A percentile compares a stretch with the other conserved stretches of the same genome.
These are phyloP conservation scores for Arthrobotrys entomopaga DNA, from an alignment of 2,329 filamentous ascomycete genomes.

Conservation along the genomic window DNA sequence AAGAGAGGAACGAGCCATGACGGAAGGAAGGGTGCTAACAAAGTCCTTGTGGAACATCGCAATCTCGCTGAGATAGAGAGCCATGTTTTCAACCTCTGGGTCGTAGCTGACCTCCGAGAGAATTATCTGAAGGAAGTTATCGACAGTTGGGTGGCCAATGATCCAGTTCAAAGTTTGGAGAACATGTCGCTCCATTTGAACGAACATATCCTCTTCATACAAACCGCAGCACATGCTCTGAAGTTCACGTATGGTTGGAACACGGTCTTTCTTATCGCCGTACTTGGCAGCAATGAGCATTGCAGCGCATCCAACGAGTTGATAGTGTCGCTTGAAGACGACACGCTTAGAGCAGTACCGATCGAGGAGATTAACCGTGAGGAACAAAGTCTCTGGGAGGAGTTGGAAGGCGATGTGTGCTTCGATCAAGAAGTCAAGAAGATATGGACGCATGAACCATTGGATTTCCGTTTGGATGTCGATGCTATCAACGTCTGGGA, in stretches of 20 bases:
- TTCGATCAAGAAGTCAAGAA: conserved; percentile 97
- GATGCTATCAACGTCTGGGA: conserved; percentile 96
- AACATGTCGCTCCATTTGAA: conserved; percentile 99
- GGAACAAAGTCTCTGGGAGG: conserved; percentile 91
- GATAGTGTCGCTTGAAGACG: conserved; percentile 99
- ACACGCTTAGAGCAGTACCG: conserved; percentile 97
- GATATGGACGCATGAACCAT: conserved; percentile 99
- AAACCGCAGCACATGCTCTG: conserved; percentile 99
- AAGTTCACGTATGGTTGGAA: conserved; percentile 95
- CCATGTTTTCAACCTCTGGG: conserved; percentile 91
- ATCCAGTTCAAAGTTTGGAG: conserved; percentile 96
- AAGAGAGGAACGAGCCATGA: conserved; percentile 87
- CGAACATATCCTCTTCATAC: conserved; percentile 99
- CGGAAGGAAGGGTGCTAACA: conserved; percentile 88
- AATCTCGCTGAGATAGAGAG: conserved; percentile 92
- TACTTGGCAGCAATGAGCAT: conserved; percentile 98
- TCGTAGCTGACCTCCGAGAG: conserved; percentile 80
- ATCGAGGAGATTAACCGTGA: conserved; percentile 95
- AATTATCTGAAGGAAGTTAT: conserved; percentile 89
- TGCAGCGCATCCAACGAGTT: conserved; percentile 94
- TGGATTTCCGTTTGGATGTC: conserved; percentile 99
- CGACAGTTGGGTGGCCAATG: conserved; percentile 93
- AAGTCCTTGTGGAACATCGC: conserved; percentile 97
- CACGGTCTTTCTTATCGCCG: conserved; percentile 96
- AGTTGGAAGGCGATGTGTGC: conserved; percentile 94